phyloP scores from a whole-genome alignment of 1,139 yeast species.

The Hanseniaspora sp. region DNA sequence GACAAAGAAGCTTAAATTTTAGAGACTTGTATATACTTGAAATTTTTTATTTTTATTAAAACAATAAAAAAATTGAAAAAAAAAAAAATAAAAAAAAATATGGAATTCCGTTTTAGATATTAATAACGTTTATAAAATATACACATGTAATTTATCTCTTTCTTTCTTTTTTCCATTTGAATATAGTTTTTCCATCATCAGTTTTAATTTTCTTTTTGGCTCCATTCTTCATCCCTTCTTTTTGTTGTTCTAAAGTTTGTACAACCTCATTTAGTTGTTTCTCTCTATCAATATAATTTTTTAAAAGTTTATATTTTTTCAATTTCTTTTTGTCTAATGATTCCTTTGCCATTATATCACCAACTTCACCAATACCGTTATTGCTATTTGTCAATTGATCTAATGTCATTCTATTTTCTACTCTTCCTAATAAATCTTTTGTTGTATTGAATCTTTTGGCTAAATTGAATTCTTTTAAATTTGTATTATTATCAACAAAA shows the following conservation, averaged over 20 bases:
- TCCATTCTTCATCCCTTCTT: constrained; percentile 85
- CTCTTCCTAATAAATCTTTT: constrained; percentile 45
- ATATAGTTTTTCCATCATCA: constrained; percentile 54
- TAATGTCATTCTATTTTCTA: constrained; percentile 60
- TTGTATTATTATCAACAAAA: constrained; percentile 57
- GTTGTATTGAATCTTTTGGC: constrained; percentile 63
- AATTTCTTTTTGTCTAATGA: constrained; percentile 45
- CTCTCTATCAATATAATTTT: constrained; percentile 56
- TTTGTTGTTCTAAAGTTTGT: constrained; percentile 59
- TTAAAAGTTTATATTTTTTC: constrained; percentile 44
- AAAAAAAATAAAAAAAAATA: background rate
- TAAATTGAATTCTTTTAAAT: constrained; percentile 50
- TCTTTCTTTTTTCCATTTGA: constrained; percentile 79
- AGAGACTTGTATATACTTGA: background rate
- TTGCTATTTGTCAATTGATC: constrained; percentile 40
- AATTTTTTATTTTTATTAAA: too few relatives aligned
- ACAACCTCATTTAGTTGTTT: constrained; percentile 57
- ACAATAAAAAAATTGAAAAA: background rate
- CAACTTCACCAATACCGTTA: constrained; percentile 20
- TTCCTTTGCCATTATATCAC: constrained; percentile 31
- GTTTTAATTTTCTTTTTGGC: constrained; percentile 64
- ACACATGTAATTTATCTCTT: constrained; percentile 39
- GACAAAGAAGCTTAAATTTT: background rate
- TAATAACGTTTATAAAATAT: background rate
- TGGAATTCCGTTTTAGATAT: background rate